A percentile compares a stretch with the other conserved stretches of the same genome.
phyloP scores from a whole-genome alignment of 1,139 yeast species.

The Nematodospora anomalae region DNA sequence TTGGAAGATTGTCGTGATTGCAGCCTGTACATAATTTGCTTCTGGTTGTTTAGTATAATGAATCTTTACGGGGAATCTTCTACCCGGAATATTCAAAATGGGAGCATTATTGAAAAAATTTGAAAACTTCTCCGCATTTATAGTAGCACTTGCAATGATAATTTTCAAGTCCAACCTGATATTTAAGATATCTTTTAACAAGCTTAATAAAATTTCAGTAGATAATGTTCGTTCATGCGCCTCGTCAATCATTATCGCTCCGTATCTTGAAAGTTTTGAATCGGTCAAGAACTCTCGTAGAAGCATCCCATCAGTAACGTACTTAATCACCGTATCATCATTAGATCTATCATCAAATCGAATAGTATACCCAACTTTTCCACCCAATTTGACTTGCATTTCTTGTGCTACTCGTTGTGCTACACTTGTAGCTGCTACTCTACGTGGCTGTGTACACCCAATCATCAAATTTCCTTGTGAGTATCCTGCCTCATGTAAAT shows the following conservation, averaged over 20 bases:
- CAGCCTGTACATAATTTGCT: conserved; percentile 86
- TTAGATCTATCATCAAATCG: conserved; percentile 80
- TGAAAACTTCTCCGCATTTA: conserved; percentile 84
- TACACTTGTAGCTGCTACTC: conserved; percentile 94
- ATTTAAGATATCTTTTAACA: conserved; percentile 68
- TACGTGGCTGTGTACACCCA: conserved; percentile 94
- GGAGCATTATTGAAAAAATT: conserved; percentile 81
- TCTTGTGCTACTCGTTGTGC: conserved; percentile 92
- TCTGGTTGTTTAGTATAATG: conserved; percentile 87
- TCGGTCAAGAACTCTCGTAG: conserved; percentile 80
- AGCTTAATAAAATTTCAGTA: conserved; percentile 86
- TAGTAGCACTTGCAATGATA: conserved; percentile 89
- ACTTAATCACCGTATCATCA: conserved; percentile 68
- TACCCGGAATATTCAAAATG: conserved; percentile 83
- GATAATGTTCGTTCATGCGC: conserved; percentile 94
- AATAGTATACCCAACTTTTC: conserved; percentile 82
- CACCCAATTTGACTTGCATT: conserved; percentile 68
- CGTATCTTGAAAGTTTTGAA: conserved; percentile 64
- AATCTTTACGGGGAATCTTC: conserved; percentile 85
- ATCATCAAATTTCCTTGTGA: conserved; percentile 48
- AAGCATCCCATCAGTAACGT: conserved; percentile 94
- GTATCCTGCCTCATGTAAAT: conserved; percentile 78
- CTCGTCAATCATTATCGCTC: conserved; percentile 91
- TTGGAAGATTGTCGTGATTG: conserved; percentile 76
- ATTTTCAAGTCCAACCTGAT: conserved; percentile 69